Conservation (phyloP, 1,139 yeast genomes). For the Williopsis jadinii region DNA sequence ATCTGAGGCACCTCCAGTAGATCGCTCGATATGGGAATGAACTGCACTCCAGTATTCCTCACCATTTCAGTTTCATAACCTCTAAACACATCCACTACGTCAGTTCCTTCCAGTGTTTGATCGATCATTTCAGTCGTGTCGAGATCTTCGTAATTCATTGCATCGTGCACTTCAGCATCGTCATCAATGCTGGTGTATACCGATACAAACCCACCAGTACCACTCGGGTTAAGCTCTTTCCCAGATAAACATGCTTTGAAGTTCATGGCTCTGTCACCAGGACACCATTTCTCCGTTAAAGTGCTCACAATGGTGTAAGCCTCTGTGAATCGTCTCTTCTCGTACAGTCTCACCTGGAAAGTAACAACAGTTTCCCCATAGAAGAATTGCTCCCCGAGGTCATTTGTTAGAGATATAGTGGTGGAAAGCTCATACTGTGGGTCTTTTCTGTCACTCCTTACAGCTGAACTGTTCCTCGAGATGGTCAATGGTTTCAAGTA, state of each 20-base stretch:
- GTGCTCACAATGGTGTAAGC: background rate
- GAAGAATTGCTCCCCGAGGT: slow-evolving; percentile 23
- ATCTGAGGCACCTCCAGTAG: slow-evolving; percentile 12
- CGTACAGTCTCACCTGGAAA: slow-evolving; percentile 5
- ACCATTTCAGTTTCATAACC: slow-evolving; percentile 2
- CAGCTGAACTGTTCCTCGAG: slow-evolving; percentile 1
- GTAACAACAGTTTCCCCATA: slow-evolving; percentile 15
- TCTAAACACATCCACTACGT: slow-evolving; percentile 1
- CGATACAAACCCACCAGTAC: slow-evolving; percentile 9
- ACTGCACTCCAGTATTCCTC: slow-evolving; percentile 1
- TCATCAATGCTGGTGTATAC: slow-evolving; percentile 5
- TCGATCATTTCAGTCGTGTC: slow-evolving; percentile 9
- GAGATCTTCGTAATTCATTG: slow-evolving; percentile 6
- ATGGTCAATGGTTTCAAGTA: slow-evolving; percentile 19
- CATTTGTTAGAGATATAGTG: slow-evolving; percentile 21
- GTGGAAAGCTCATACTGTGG: slow-evolving; percentile 12
- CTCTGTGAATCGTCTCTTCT: background rate
- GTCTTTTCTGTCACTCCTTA: slow-evolving; percentile 6
- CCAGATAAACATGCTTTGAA: slow-evolving; percentile 2
- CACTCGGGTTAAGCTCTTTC: background rate
- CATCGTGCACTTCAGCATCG: slow-evolving; percentile 5
- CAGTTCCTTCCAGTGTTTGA: slow-evolving; percentile 8
- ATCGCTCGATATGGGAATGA: slow-evolving; percentile 14
- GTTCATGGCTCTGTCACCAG: slow-evolving; percentile 17
- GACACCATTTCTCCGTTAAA: slow-evolving; percentile 10